These are phyloP conservation scores for Danielia oregonensis DNA, from an alignment of 805 yeast genomes.

Conservation along the genomic window DNA sequence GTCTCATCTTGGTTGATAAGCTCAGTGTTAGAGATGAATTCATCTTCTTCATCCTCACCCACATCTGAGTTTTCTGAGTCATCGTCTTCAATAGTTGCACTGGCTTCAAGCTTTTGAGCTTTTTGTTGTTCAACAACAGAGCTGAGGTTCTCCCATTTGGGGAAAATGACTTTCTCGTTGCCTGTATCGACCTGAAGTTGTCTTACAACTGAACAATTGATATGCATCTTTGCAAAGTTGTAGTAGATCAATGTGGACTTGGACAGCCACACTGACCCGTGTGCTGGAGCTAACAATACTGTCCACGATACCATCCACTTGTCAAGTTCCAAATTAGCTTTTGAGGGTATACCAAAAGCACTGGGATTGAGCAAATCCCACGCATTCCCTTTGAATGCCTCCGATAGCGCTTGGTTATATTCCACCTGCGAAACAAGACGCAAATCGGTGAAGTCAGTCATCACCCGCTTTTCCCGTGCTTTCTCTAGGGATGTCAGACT, in stretches of 20 bases:
- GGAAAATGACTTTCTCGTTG: constrained; percentile 25
- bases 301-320: constrained; percentile 85
- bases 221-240: constrained; percentile 73
- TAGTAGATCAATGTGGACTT: constrained; percentile 67
- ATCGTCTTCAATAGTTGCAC: constrained; percentile 10
- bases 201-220: constrained; percentile 51
- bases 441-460: constrained; percentile 39
- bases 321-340: constrained; percentile 61
- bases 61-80: constrained; percentile 18
- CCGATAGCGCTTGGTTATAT: constrained; percentile 60
- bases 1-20: constrained; percentile 31
- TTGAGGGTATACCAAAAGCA: constrained; percentile 64
- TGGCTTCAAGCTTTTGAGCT: constrained; percentile 7
- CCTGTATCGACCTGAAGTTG: constrained; percentile 30
- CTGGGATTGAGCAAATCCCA: constrained; percentile 61
- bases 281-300: constrained; percentile 58
- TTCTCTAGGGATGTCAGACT: not conserved
- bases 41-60: constrained; percentile 17
- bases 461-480: not conserved
- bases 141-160: constrained; percentile 27
- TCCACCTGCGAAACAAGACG: constrained; percentile 65
- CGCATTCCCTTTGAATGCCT: constrained; percentile 54
- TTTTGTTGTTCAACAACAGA: not conserved
- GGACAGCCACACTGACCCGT: constrained; percentile 59
- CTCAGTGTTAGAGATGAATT: constrained; percentile 31